Evolutionary conservation across 176 grass and related monocot genomes (phyloP).

Genomic region (Saccharum officinarum): DNA sequence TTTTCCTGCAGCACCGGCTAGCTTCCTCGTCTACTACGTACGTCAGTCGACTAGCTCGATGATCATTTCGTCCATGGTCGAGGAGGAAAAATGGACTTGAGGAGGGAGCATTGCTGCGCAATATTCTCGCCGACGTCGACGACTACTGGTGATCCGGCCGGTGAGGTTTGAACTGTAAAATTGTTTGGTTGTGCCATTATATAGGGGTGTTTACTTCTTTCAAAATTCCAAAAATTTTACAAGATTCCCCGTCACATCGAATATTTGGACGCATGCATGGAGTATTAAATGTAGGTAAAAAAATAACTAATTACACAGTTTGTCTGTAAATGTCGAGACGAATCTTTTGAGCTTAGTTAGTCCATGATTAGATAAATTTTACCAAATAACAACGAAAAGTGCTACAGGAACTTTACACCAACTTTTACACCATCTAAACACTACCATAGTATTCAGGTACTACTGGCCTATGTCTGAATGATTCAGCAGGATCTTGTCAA

Average conservation of each 20-base stretch:
- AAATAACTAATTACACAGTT: no score
- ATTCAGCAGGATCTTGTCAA: slow-evolving; percentile 18
- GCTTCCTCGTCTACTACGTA: slow-evolving; percentile 3
- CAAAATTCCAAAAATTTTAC: no score
- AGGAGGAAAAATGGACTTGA: not conserved
- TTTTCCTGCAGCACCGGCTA: not conserved
- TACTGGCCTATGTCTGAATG: slow-evolving; percentile 1
- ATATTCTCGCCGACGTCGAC: slow-evolving; percentile 23
- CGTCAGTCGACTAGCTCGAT: slow-evolving; percentile 1
- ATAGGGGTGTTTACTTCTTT: no score
- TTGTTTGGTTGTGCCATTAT: not conserved
- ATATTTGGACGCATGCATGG: no score
- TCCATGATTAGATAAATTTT: no score
- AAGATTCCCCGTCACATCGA: no score
- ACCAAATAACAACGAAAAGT: no score
- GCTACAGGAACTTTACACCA: no score
- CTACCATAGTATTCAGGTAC: not conserved
- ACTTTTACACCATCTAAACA: no score
- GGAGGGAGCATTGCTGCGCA: slow-evolving; percentile 15
- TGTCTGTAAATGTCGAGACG: no score
- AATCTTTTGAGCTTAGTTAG: no score
- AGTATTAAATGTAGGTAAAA: no score
- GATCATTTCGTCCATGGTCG: slow-evolving; percentile 5
- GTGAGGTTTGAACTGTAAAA: slow-evolving; percentile 2
- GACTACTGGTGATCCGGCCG: slow-evolving; percentile 2